Evolutionary conservation across 768 basidiomycete genomes (phyloP), one percentile per base, ranked within the genome.

Genomic region (Boletus fagicola): DNA sequence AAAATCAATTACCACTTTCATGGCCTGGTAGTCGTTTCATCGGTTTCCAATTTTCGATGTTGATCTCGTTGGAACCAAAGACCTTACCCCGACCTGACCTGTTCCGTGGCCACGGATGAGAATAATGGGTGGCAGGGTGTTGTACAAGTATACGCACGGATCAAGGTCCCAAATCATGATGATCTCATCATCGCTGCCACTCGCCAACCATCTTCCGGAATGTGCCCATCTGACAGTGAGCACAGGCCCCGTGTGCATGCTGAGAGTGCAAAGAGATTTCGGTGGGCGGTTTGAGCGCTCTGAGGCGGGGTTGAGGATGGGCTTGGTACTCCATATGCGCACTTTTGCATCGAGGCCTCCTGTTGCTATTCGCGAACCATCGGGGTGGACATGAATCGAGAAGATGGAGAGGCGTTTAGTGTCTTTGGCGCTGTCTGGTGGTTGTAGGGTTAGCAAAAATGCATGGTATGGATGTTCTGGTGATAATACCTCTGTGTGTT

Each of bases 161-260:
- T 97, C 94, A 48, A 94, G 82, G 68, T 94, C 93, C 97, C 95
- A 99, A 36, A 98, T 86, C 87, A 98, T 91, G 31, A 97, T 86
- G 62, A 95, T 90, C 68, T 88, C 85, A 68, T 98, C 97, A 72
- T 99, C 97, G 61, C 94, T 93, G 22, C 97, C 97, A 67, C 92
- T 95, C 5, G 97, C 97, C 20, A 99, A 78, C 87, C 90, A 98
- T 50, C 89, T 77, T 11, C 97, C 97, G 11, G 90, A 92, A 73
- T 94, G 86, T 12, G 94, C 92, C 95, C 96, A 99, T 48, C 95
- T 75, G 18, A 98, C 90, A 15, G 88, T 85, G 30, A 98, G 76
- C 3, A 99, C 95, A 0, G 94, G 90, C 0, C 96, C 96, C 0
- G 90, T 92, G 69, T 99, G 97, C 83, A 93, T 91, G 2, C 88